A percentile compares a stretch with the other conserved stretches of the same genome.
Conservation (phyloP, 345 rosid genomes). For the Syzygium jambos region DNA sequence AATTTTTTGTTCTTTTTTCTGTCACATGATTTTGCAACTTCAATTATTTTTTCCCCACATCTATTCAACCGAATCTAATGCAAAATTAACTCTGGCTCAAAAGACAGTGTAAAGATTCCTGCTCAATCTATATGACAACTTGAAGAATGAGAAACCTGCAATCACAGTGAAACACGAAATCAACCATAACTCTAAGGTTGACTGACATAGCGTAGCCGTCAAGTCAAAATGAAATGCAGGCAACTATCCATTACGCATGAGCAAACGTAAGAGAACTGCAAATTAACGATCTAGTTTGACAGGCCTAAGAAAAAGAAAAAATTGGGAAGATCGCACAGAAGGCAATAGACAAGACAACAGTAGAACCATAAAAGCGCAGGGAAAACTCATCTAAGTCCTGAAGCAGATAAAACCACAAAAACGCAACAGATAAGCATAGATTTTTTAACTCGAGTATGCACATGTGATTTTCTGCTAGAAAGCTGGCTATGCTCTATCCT, state of each 20-base stretch:
- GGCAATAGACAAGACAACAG: not conserved
- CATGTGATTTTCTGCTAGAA: not conserved
- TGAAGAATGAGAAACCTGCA: constrained; percentile 63
- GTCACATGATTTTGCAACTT: constrained; percentile 5
- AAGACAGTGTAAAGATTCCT: constrained; percentile 36
- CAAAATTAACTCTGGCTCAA: constrained; percentile 15
- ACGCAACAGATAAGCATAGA: not conserved
- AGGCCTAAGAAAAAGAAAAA: not conserved
- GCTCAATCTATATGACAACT: constrained; percentile 42
- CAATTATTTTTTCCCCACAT: constrained; percentile 16
- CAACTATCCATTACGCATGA: not conserved
- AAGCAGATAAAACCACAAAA: not conserved
- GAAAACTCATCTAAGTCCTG: not conserved
- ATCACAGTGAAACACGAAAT: constrained; percentile 54
- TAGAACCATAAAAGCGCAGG: not conserved
- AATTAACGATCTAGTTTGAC: not conserved
- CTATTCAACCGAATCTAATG: constrained; percentile 9
- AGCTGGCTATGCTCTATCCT: not conserved
- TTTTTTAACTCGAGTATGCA: not conserved
- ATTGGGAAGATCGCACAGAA: not conserved
- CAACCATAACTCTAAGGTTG: constrained; percentile 34
- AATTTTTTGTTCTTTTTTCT: constrained; percentile 3
- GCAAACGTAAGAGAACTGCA: not conserved
- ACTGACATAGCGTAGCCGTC: not conserved
- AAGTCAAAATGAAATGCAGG: not conserved